Base-by-base conservation (phyloP, 2,329 filamentous ascomycete species). In the Colletotrichum euphorbiae region DNA sequence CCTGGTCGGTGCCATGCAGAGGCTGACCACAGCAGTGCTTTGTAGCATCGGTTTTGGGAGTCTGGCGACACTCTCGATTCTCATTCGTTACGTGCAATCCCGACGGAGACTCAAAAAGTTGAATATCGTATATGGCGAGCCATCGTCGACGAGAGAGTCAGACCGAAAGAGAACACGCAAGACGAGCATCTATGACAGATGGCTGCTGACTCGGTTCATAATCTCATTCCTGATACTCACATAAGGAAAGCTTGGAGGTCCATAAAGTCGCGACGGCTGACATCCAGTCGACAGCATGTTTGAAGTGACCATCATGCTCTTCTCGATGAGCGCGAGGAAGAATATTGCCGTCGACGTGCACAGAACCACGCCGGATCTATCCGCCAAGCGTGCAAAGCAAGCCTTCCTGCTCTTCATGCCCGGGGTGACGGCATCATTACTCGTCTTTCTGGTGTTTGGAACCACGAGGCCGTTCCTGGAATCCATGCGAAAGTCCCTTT, bases 161-260 rank as follows among this genome's bases (percentile, higher is more conserved):
- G n/a, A 36, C 11, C 33, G 36, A 3, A 48, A 9, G 2, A 45
- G 5, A 8, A 33, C 24, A 3, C 46, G 46, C 1, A 42, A 43
- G 36, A 54, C 15, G 3, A 17, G 74, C 19, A 81, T 83, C 6
- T 84, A 84, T 69, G 81, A 84, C 69, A 76, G 74, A 28, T 83
- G 81, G 75, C 75, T 84, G 7, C 70, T 84, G 9, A 74, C 79
- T 9, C 79, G 83, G 6, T 84, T 84, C 69, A 77, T 78, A 1
- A 76, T 84, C 11, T 81, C 77, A 4, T 83, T 83, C 66, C 58
- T 79, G 3, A 76, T 81, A 15, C 71, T 84, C 43, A 74, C 77
- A 77, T 79, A 70, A 69, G 75, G 66, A 5, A 6, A 4, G 2
- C 8, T 0, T 21, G 21, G 8, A 6, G 40, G 3, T 13, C 2